Evolutionary conservation across 1,284 basidiomycete species (phyloP).

Genomic region (Cutaneotrichosporon cyanovorans): DNA sequence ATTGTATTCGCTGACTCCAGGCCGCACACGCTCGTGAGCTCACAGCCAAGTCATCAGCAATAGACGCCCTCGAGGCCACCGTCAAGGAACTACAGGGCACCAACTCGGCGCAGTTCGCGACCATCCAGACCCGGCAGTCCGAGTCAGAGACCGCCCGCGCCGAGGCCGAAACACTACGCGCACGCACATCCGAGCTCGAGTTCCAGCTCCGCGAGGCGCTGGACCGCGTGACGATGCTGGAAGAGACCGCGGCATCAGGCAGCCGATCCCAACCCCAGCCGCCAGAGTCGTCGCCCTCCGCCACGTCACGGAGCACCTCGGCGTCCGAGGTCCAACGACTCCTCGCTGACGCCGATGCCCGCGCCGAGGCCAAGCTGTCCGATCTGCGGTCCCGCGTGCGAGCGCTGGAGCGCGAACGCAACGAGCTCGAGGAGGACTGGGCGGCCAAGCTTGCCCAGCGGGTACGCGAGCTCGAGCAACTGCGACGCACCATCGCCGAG

Average conservation of each 20-base stretch:
- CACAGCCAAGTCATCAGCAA: conserved; percentile 55
- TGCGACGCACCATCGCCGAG: conserved; percentile 56
- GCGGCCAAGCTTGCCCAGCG: conserved; percentile 53
- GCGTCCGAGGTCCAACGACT: conserved; percentile 65
- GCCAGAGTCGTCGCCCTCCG: no score
- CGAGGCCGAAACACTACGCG: conserved; percentile 63
- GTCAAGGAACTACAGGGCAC: conserved; percentile 61
- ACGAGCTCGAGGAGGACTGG: conserved; percentile 68
- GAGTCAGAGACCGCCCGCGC: conserved; percentile 73
- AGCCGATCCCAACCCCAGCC: background rate
- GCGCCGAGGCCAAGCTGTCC: conserved; percentile 64
- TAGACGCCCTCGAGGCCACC: conserved; percentile 62
- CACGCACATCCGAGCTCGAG: conserved; percentile 70
- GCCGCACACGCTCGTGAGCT: conserved; percentile 62
- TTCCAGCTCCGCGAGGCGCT: conserved; percentile 73
- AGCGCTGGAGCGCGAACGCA: conserved; percentile 40
- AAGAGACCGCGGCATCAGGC: conserved; percentile 46
- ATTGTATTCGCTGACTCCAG: conserved; percentile 48
- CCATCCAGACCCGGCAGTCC: conserved; percentile 73
- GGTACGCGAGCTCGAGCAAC: conserved; percentile 57
- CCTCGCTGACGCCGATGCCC: conserved; percentile 66
- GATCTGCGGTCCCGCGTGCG: conserved; percentile 54
- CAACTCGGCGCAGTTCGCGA: conserved; percentile 71
- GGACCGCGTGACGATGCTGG: conserved; percentile 61
- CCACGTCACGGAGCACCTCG: conserved; percentile 13